A percentile compares a stretch with the other conserved stretches of the same genome.
Conservation (phyloP, 345 rosid genomes). For the Eucalyptus leucophloia region DNA sequence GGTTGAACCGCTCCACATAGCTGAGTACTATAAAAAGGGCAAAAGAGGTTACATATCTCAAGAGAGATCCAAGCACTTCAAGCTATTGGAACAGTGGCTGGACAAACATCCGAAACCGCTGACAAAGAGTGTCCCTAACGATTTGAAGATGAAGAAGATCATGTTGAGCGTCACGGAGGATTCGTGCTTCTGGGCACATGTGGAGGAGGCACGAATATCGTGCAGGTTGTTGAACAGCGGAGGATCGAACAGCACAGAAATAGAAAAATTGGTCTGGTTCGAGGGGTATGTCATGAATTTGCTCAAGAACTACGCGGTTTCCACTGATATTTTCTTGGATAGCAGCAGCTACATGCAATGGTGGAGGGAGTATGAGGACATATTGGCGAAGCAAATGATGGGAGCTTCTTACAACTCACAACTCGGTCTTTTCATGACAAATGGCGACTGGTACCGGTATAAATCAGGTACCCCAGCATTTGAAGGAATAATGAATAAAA, state of each 20-base stretch:
- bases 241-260: not conserved
- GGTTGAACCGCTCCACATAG: conserved; percentile 74
- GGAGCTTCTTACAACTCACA: not conserved
- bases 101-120: not conserved
- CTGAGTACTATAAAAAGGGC: conserved; percentile 32
- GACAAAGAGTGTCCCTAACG: not conserved
- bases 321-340: conserved; percentile 55
- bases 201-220: conserved; percentile 45
- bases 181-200: conserved; percentile 83
- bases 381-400: not conserved
- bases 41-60: conserved; percentile 3
- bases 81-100: conserved; percentile 37
- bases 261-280: conserved; percentile 6
- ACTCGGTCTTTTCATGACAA: conserved; percentile 26
- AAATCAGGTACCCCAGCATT: not conserved
- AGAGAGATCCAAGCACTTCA: conserved; percentile 39
- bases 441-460: conserved; percentile 1
- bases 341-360: conserved; percentile 55
- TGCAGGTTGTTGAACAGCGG: not conserved
- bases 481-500: not conserved
- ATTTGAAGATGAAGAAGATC: conserved; percentile 2
- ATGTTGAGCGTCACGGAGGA: conserved; percentile 25
- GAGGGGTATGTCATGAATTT: conserved; percentile 26
- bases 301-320: conserved; percentile 25
- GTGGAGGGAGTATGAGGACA: conserved; percentile 36